Conservation (phyloP, 139 green algal genomes). For the Coccomyxa sp. region DNA sequence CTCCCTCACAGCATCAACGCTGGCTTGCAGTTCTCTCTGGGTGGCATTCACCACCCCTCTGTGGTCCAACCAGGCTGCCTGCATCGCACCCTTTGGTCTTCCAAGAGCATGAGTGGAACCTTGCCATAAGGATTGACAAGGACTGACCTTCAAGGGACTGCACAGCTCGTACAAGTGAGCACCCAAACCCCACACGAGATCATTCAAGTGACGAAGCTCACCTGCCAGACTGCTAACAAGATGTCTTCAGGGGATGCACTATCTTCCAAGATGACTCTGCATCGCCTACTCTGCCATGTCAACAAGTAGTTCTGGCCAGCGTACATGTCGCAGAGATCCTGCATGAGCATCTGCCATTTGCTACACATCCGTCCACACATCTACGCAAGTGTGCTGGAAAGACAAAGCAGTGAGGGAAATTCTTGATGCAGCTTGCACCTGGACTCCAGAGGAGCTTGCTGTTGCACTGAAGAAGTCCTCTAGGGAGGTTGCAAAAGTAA, state of each 20-base stretch:
- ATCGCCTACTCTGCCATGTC: constrained; percentile 32
- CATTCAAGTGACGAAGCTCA: neutral
- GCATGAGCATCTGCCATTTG: too few species aligned
- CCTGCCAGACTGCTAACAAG: constrained; percentile 28
- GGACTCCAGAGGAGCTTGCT: neutral
- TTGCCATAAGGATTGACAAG: neutral
- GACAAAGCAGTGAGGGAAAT: too few species aligned
- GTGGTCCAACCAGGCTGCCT: constrained; percentile 5
- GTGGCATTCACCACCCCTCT: neutral
- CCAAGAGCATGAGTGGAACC: too few species aligned
- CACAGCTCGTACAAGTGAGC: neutral
- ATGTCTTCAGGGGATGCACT: constrained; percentile 9
- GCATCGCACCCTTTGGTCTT: neutral
- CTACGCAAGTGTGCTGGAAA: too few species aligned
- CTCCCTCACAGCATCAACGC: constrained; percentile 19
- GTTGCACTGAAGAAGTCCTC: neutral
- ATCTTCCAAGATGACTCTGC: constrained; percentile 54
- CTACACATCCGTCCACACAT: too few species aligned
- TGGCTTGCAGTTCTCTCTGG: neutral
- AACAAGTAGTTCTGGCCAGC: constrained; percentile 51
- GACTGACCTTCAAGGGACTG: neutral
- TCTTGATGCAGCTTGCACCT: neutral
- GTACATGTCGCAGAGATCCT: constrained; percentile 37
- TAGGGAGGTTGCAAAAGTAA: too few species aligned
- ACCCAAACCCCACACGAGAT: neutral